phyloP scores from a whole-genome alignment of 2,329 filamentous ascomycete genomes.

The Chaetomium globosum region DNA sequence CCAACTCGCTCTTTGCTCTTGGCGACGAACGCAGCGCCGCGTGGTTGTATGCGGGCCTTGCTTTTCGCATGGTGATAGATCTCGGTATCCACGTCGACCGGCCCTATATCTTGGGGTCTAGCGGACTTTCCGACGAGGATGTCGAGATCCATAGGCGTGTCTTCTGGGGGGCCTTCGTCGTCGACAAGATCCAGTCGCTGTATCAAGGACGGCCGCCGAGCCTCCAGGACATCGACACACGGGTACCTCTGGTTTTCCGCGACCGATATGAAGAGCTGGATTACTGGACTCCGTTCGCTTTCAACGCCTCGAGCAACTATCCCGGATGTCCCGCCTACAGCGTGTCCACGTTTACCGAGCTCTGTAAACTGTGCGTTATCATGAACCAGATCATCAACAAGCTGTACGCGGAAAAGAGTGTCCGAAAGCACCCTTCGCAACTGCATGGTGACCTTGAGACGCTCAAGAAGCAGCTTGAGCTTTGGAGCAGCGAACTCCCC shows the following conservation, averaged over 20 bases:
- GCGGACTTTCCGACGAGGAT: background rate
- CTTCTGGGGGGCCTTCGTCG: conserved; percentile 1
- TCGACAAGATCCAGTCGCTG: background rate
- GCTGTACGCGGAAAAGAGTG: too few species aligned
- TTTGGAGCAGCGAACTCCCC: too few species aligned
- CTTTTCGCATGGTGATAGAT: background rate
- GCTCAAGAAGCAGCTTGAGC: too few species aligned
- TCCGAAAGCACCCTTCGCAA: too few species aligned
- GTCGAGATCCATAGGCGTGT: background rate
- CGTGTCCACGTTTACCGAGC: background rate
- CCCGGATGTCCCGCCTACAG: background rate
- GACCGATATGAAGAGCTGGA: background rate
- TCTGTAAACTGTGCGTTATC: background rate
- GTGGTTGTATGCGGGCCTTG: background rate
- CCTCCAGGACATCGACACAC: background rate
- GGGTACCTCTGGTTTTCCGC: background rate
- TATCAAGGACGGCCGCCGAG: background rate
- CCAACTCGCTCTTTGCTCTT: background rate
- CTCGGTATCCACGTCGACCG: background rate
- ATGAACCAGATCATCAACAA: background rate
- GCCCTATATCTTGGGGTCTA: background rate
- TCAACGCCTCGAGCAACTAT: background rate
- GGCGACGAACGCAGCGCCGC: background rate
- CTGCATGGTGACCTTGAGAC: too few species aligned
- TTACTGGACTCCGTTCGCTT: background rate